phyloP scores from a whole-genome alignment of 148 eudicot genomes.

The Rheum nobile region DNA sequence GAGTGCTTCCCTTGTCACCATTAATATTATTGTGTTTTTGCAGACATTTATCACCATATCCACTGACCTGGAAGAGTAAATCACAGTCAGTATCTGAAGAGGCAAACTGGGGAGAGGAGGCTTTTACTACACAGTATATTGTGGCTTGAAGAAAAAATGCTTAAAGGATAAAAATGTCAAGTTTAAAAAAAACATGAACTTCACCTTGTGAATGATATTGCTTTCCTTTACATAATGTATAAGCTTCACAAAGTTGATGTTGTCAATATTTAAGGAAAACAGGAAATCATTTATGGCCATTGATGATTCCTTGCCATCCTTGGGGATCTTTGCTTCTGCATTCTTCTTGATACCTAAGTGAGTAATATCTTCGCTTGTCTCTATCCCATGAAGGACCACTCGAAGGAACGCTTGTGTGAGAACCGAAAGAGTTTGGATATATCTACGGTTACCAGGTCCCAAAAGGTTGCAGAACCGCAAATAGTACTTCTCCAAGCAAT shows the following conservation, averaged over 20 bases:
- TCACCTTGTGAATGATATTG: conserved; percentile 85
- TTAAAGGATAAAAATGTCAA: background rate
- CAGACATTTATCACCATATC: conserved; percentile 64
- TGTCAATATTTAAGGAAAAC: conserved; percentile 82
- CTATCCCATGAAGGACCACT: conserved; percentile 25
- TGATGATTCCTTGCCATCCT: conserved; percentile 41
- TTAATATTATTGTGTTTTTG: conserved; percentile 21
- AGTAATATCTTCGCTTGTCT: conserved; percentile 10
- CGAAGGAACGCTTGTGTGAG: conserved; percentile 61
- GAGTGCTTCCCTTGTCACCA: conserved; percentile 46
- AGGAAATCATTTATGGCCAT: conserved; percentile 78
- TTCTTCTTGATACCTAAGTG: conserved; percentile 22
- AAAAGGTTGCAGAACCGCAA: conserved; percentile 57
- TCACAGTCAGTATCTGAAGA: conserved; percentile 4
- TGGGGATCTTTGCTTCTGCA: conserved; percentile 20
- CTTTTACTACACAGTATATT: background rate
- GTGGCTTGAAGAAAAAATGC: background rate
- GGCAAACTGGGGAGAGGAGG: too few species aligned
- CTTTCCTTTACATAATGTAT: conserved; percentile 74
- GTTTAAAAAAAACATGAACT: background rate
- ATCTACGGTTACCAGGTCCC: conserved; percentile 90
- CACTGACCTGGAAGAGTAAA: conserved; percentile 59
- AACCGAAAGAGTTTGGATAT: conserved; percentile 70
- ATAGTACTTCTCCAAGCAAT: conserved; percentile 56
- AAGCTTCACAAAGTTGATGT: conserved; percentile 78